Percentiles rank a stretch among this genome's conserved stretches.
These are phyloP conservation scores for Apiotrichum brassicae DNA, from an alignment of 1,284 basidiomycete genomes.

Conservation along the genomic window DNA sequence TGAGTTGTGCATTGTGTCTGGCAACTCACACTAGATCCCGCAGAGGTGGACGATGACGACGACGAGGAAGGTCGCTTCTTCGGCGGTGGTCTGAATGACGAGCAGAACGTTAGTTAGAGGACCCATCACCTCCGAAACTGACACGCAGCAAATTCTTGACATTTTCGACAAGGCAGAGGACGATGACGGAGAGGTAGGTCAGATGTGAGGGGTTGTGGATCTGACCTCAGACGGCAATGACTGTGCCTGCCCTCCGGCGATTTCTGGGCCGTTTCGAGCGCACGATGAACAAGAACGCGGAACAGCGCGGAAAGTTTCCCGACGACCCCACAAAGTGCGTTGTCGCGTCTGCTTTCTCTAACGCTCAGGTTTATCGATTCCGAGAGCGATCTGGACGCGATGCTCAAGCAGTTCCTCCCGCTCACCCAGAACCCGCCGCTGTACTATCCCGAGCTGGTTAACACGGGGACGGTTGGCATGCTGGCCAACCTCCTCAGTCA, in stretches of 20 bases:
- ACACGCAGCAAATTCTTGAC: slow-evolving; percentile 52
- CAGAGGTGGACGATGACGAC: slow-evolving; percentile 70
- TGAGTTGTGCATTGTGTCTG: slow-evolving; percentile 6
- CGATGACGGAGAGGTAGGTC: slow-evolving; percentile 57
- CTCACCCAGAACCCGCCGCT: slow-evolving; percentile 78
- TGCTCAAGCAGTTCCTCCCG: slow-evolving; percentile 77
- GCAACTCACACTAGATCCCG: neutral
- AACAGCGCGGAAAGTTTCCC: slow-evolving; percentile 85
- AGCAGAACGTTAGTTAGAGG: slow-evolving; percentile 84
- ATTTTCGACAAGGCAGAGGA: slow-evolving; percentile 67
- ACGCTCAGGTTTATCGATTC: slow-evolving; percentile 87
- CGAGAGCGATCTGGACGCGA: slow-evolving; percentile 83
- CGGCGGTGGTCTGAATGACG: slow-evolving; percentile 78
- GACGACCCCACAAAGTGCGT: slow-evolving; percentile 80
- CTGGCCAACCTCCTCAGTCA: slow-evolving; percentile 81
- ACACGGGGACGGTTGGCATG: slow-evolving; percentile 58
- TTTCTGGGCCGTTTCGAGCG: slow-evolving; percentile 77
- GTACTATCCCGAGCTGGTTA: slow-evolving; percentile 84
- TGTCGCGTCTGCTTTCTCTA: neutral
- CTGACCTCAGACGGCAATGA: slow-evolving; percentile 44
- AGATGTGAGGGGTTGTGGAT: slow-evolving; percentile 8
- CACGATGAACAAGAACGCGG: slow-evolving; percentile 85
- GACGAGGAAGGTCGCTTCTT: slow-evolving; percentile 90
- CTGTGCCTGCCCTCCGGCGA: slow-evolving; percentile 63
- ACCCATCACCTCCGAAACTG: no score